Evolutionary conservation across 1,284 basidiomycete species (phyloP), one percentile per base, ranked within the genome.

Genomic region (Leccinum solheimii): DNA sequence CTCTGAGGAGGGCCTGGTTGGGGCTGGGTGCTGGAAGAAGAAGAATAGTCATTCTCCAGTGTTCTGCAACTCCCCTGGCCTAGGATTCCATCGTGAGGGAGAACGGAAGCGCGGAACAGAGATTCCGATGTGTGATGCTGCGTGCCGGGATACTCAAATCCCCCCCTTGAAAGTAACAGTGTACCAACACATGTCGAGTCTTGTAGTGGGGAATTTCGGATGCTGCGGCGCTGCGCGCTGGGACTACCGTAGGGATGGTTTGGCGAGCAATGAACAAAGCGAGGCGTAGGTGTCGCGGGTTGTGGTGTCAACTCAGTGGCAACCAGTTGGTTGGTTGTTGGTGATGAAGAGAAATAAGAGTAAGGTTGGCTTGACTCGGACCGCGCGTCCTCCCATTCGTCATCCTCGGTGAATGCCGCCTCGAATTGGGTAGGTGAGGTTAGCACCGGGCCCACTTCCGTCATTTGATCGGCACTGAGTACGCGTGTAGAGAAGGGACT

Each of bases 381-480:
- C 27, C 27, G 51, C 30, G 68, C 56, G 34, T 70, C 60, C 32
- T 67, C 66, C 30, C 45, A 60, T 2, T 68, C 70, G 21, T 71
- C 68, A 63, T 63, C 69, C 11, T 73, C 70, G 8, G 54, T 5
- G 26, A 64, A 60, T 3, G 32, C 38, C 55, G 55, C 38, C 49
- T 69, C 68, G 43, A 73, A 72, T 53, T 69, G 72, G 14, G 65
- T 34, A 7, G 73, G 71, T n/a, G 72, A 68, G n/a, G 70, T 71
- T 48, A 64, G 27, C 49, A 36, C 58, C 32, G 64, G 67, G 10
- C 61, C 67, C 40, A 74, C 51, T 63, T 75, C 62, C 13, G 59
- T 56, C 70, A 72, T 74, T 50, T 30, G 63, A 60, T 67, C 60
- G 58, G 34, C 58, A 50, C 40, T 63, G 59, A 74, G 66, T 59